Conservation (phyloP, 163 green algal species). For the Trebouxiophyceae sp. region DNA sequence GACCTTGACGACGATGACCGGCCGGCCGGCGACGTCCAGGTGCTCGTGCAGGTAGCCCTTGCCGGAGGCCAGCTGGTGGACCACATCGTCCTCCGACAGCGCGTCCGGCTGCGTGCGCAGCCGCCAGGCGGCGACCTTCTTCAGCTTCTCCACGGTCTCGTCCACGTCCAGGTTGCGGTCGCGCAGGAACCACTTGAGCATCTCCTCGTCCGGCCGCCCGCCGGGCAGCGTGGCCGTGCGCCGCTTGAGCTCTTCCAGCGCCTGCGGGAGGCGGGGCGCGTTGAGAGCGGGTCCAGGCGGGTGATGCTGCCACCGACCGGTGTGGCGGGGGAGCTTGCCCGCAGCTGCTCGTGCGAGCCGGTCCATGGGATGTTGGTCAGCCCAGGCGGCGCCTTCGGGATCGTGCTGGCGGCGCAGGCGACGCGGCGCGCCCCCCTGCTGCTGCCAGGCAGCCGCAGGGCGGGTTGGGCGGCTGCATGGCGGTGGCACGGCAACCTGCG, state of each 20-base stretch:
- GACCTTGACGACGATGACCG: constrained; percentile 65
- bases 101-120: constrained; percentile 21
- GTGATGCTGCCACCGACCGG: not conserved
- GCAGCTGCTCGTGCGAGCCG: constrained; percentile 9
- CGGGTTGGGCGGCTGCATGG: too few species aligned
- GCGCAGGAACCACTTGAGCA: constrained; percentile 65
- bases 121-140: constrained; percentile 56
- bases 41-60: constrained; percentile 70
- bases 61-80: constrained; percentile 55
- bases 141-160: constrained; percentile 70
- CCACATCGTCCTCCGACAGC: constrained; percentile 33
- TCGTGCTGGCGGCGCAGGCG: too few species aligned
- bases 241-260: not conserved
- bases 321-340: too few species aligned
- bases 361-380: constrained; percentile 14
- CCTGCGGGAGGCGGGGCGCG: constrained; percentile 7
- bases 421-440: too few species aligned
- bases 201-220: constrained; percentile 31
- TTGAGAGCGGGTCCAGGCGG: constrained; percentile 7
- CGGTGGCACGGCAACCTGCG: too few species aligned
- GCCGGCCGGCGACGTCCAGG: constrained; percentile 52
- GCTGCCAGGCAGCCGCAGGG: too few species aligned
- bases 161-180: constrained; percentile 62
- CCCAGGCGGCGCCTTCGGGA: constrained; percentile 3
- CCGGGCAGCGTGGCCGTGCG: constrained; percentile 21